A percentile compares a stretch with the other conserved stretches of the same genome.
Conservation (phyloP, 2,329 filamentous ascomycete species). For the Pyrenophora teres region DNA sequence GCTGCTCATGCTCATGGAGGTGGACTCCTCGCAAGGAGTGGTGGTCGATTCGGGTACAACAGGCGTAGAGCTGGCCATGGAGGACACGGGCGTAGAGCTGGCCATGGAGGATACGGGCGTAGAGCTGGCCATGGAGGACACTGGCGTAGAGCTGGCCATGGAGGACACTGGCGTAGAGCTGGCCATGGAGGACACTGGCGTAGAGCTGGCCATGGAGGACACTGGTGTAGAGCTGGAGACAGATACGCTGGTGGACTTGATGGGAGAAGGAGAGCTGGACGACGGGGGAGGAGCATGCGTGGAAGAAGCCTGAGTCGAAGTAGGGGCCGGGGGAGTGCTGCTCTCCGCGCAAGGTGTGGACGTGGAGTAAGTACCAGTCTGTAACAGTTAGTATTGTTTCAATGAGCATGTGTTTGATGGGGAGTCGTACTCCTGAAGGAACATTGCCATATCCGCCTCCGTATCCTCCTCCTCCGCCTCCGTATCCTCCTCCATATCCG, state of each 20-base stretch:
- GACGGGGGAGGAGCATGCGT: background rate
- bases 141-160: too few relatives aligned
- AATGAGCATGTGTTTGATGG: background rate
- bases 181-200: too few relatives aligned
- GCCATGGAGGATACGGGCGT: too few relatives aligned
- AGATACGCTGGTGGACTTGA: background rate
- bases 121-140: too few relatives aligned
- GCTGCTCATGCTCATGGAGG: background rate
- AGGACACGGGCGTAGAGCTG: too few relatives aligned
- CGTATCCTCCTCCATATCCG: slow-evolving; percentile 3
- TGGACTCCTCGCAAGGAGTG: background rate
- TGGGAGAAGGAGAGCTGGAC: slow-evolving; percentile 7
- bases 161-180: too few relatives aligned
- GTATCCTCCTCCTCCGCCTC: background rate
- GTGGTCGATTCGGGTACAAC: background rate
- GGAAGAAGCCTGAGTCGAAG: background rate
- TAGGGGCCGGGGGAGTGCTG: background rate
- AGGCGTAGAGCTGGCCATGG: too few relatives aligned
- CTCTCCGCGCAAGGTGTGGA: slow-evolving; percentile 9
- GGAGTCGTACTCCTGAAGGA: background rate
- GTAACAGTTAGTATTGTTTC: background rate
- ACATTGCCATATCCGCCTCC: background rate
- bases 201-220: background rate
- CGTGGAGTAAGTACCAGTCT: background rate
- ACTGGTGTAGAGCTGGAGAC: background rate